Evolutionary conservation across 352 stramenopile species (phyloP).

Genomic region (Pythium plurisporium): DNA sequence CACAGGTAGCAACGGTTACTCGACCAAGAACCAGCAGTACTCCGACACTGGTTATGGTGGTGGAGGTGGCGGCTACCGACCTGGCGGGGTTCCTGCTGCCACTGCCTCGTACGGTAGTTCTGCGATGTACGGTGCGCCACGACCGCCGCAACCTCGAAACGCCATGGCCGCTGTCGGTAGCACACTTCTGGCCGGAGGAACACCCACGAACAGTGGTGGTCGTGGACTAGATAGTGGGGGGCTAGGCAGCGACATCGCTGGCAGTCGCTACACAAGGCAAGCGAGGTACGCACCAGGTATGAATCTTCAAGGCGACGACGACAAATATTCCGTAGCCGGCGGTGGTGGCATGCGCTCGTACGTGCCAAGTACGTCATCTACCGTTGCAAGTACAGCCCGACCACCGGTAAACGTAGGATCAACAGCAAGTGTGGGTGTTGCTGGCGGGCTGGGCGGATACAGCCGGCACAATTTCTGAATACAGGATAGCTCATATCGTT

Average conservation of each 20-base stretch:
- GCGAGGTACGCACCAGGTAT: conserved; percentile 73
- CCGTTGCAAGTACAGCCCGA: conserved; percentile 9
- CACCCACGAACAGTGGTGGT: conserved; percentile 37
- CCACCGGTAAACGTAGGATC: conserved; percentile 18
- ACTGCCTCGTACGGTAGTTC: conserved; percentile 12
- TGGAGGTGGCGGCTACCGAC: conserved; percentile 22
- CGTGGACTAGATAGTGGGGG: conserved; percentile 46
- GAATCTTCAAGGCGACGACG: conserved; percentile 43
- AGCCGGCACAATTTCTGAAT: conserved; percentile 76
- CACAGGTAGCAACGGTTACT: conserved; percentile 40
- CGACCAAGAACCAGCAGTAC: conserved; percentile 52
- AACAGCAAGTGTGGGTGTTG: conserved; percentile 47
- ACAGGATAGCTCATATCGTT: not conserved
- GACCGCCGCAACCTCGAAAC: conserved; percentile 49
- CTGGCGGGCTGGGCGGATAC: conserved; percentile 50
- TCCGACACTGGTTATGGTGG: conserved; percentile 28
- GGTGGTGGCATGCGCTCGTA: conserved; percentile 43
- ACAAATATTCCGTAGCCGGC: conserved; percentile 49
- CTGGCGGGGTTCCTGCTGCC: conserved; percentile 4
- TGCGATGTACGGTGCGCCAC: conserved; percentile 34
- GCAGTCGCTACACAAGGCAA: conserved; percentile 76
- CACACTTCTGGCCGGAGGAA: conserved; percentile 55
- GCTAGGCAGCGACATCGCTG: conserved; percentile 36
- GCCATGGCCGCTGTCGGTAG: conserved; percentile 65
- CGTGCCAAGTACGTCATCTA: conserved; percentile 26